Conservation (phyloP, 192 early-diverging fungal genomes). For the Backusella liffmaniae region DNA sequence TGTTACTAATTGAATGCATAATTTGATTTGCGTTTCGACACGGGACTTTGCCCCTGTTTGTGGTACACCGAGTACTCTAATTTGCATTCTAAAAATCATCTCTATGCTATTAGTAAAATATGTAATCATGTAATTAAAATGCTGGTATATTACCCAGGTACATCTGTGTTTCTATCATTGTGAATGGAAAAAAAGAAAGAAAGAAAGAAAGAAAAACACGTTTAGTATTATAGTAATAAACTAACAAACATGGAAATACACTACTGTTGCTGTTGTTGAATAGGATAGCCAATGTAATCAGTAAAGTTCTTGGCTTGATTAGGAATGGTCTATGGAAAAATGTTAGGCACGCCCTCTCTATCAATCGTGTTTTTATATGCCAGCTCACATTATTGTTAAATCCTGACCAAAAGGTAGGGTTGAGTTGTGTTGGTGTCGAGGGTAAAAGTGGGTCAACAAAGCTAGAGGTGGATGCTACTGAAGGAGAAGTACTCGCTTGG, state of each 20-base stretch:
- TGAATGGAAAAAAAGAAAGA: background rate
- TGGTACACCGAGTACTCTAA: constrained; percentile 48
- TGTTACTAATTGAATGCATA: constrained; percentile 82
- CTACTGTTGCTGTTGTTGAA: background rate
- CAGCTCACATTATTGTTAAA: constrained; percentile 25
- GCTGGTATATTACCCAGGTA: constrained; percentile 11
- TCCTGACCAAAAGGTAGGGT: constrained; percentile 23
- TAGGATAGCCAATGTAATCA: constrained; percentile 27
- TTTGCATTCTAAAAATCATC: constrained; percentile 23
- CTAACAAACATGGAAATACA: background rate
- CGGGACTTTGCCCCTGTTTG: constrained; percentile 74
- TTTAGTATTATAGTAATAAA: background rate
- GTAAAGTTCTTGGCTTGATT: constrained; percentile 32
- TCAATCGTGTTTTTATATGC: background rate
- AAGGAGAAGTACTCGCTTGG: background rate
- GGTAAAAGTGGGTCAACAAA: constrained; percentile 29
- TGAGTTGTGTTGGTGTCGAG: constrained; percentile 7
- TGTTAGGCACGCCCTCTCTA: background rate
- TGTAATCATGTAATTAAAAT: background rate
- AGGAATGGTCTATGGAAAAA: constrained; percentile 24
- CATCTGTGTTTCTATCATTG: background rate
- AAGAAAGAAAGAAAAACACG: background rate
- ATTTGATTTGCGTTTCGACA: constrained; percentile 94
- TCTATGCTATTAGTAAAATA: background rate
- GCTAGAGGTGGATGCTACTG: constrained; percentile 14